These are phyloP conservation scores for Boletus reticuloceps DNA, from an alignment of 768 basidiomycete genomes.

Conservation along the genomic window DNA sequence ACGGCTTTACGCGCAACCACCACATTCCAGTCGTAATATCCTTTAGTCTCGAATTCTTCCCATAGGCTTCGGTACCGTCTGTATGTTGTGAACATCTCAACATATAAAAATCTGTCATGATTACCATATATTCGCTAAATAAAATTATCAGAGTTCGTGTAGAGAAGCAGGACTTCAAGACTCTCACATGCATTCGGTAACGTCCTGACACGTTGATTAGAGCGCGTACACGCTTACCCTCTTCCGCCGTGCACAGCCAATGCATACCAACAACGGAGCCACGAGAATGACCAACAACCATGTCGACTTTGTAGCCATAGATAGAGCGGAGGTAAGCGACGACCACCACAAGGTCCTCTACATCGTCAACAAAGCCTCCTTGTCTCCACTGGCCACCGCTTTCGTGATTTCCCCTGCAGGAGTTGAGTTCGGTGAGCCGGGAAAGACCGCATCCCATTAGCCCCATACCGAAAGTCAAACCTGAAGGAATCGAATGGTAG, in stretches of 20 bases:
- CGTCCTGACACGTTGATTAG: slow-evolving; percentile 77
- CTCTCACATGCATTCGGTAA: slow-evolving; percentile 71
- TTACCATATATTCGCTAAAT: slow-evolving; percentile 30
- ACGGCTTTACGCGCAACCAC: slow-evolving; percentile 64
- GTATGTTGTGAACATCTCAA: slow-evolving; percentile 1
- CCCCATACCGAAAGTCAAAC: slow-evolving; percentile 77
- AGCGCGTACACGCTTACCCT: slow-evolving; percentile 52
- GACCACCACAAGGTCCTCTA: slow-evolving; percentile 64
- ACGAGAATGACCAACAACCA: slow-evolving; percentile 77
- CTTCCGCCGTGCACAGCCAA: slow-evolving; percentile 66
- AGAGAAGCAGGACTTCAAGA: background rate
- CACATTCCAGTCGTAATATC: slow-evolving; percentile 60
- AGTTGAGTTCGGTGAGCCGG: slow-evolving; percentile 2
- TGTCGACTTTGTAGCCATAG: slow-evolving; percentile 66
- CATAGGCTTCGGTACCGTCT: slow-evolving; percentile 37
- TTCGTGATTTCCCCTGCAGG: slow-evolving; percentile 70
- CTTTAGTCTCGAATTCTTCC: slow-evolving; percentile 51
- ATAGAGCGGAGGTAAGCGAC: slow-evolving; percentile 55
- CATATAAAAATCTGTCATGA: background rate
- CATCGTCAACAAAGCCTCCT: slow-evolving; percentile 56
- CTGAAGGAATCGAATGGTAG: slow-evolving; percentile 79
- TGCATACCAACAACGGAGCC: slow-evolving; percentile 64
- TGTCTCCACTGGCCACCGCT: slow-evolving; percentile 65
- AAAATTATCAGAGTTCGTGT: slow-evolving; percentile 1
- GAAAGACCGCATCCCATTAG: background rate